phyloP scores from a whole-genome alignment of 1,284 basidiomycete species.

The Takashimella tepidaria region DNA sequence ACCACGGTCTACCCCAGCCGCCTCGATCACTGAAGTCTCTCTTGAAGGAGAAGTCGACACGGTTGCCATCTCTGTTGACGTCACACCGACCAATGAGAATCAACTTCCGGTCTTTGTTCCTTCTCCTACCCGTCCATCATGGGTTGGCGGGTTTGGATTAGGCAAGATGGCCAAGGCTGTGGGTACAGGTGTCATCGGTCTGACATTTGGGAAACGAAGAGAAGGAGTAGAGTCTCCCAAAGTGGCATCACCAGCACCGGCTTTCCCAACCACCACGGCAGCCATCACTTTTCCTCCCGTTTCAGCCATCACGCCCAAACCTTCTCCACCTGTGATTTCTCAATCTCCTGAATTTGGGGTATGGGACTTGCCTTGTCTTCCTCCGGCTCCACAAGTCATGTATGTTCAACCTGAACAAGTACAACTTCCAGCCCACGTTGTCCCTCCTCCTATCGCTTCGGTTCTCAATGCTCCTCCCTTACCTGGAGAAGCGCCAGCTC shows the following conservation, averaged over 20 bases:
- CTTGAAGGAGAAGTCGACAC: not conserved
- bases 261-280: conserved; percentile 7
- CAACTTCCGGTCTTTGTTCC: conserved; percentile 5
- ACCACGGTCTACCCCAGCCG: conserved; percentile 14
- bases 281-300: conserved; percentile 15
- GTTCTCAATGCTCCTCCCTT: not conserved
- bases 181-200: conserved; percentile 28
- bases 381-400: not conserved
- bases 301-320: conserved; percentile 16
- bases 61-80: not conserved
- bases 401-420: not conserved
- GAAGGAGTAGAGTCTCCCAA: conserved; percentile 14
- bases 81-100: conserved; percentile 1
- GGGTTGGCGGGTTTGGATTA: conserved; percentile 30
- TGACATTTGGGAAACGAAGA: conserved; percentile 17
- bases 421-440: not conserved
- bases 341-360: conserved; percentile 12
- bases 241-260: conserved; percentile 6
- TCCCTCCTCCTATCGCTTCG: not conserved
- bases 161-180: conserved; percentile 40
- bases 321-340: conserved; percentile 11
- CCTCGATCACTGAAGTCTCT: conserved; percentile 5
- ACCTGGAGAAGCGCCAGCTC: not conserved
- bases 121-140: conserved; percentile 21
- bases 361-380: not conserved